Conservation (phyloP, 768 basidiomycete genomes). For the Pisolithus sp. region DNA sequence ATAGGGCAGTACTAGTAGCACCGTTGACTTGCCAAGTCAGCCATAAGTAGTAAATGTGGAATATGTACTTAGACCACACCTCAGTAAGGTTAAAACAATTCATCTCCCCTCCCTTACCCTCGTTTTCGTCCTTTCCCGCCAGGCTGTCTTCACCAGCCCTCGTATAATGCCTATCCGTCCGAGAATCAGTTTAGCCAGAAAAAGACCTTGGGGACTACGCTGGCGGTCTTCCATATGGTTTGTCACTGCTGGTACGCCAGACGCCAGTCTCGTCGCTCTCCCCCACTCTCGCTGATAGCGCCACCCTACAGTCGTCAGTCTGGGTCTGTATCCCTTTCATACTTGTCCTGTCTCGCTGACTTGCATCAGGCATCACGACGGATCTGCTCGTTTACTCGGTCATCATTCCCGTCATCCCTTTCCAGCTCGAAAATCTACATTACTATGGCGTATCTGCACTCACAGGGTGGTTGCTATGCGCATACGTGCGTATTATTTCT, state of each 20-base stretch:
- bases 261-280: no score
- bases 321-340: slow-evolving; percentile 32
- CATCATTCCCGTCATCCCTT: slow-evolving; percentile 59
- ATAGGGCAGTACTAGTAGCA: background rate
- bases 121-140: background rate
- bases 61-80: background rate
- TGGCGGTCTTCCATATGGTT: slow-evolving; percentile 59
- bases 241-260: slow-evolving; percentile 37
- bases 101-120: background rate
- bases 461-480: slow-evolving; percentile 56
- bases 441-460: slow-evolving; percentile 42
- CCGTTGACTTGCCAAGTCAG: background rate
- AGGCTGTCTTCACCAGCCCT: background rate
- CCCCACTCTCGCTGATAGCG: slow-evolving; percentile 1
- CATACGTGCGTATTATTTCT: slow-evolving; percentile 38
- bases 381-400: slow-evolving; percentile 58
- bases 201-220: slow-evolving; percentile 38
- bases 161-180: slow-evolving; percentile 6
- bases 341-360: background rate
- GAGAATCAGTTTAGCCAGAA: background rate
- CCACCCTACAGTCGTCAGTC: slow-evolving; percentile 35
- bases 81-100: background rate
- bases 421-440: slow-evolving; percentile 47
- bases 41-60: background rate
- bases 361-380: slow-evolving; percentile 31